A percentile compares a stretch with the other conserved stretches of the same genome.
phyloP scores from a whole-genome alignment of 2,329 filamentous ascomycete genomes.

The Pseudogymnoascus sp. region DNA sequence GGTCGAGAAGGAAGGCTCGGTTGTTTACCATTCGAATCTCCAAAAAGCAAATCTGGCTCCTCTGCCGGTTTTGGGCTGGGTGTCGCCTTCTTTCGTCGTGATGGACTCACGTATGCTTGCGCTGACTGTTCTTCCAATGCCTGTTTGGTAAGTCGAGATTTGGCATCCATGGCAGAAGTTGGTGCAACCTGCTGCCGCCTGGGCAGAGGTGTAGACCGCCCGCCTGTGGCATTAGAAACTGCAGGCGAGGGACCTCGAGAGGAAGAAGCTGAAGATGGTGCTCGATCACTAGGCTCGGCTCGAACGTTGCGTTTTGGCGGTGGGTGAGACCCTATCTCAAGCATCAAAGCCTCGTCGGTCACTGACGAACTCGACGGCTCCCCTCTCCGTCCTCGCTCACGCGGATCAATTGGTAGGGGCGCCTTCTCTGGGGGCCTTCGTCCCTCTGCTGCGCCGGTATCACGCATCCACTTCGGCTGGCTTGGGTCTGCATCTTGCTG shows the following conservation, averaged over 20 bases:
- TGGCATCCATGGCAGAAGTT: constrained; percentile 40
- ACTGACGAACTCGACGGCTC: constrained; percentile 25
- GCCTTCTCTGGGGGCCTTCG: constrained; percentile 33
- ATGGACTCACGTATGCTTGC: constrained; percentile 82
- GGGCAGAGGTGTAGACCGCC: constrained; percentile 43
- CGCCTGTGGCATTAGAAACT: constrained; percentile 38
- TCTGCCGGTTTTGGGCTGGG: constrained; percentile 30
- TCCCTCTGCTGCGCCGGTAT: constrained; percentile 39
- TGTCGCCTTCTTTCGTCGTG: constrained; percentile 65
- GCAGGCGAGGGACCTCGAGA: constrained; percentile 46
- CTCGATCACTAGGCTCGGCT: constrained; percentile 20
- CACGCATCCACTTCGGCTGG: constrained; percentile 94
- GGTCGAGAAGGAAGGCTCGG: constrained; percentile 25
- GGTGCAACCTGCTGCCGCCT: constrained; percentile 54
- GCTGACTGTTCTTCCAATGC: constrained; percentile 72
- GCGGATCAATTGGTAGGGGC: constrained; percentile 31
- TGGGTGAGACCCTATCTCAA: constrained; percentile 61
- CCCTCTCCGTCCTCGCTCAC: constrained; percentile 20
- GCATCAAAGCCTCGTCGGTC: constrained; percentile 72
- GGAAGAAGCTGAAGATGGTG: constrained; percentile 19
- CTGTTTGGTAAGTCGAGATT: constrained; percentile 62
- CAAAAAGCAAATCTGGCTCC: constrained; percentile 61
- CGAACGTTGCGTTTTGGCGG: constrained; percentile 36
- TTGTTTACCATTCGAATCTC: constrained; percentile 20
- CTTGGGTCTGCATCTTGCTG: constrained; percentile 64